A percentile compares a stretch with the other conserved stretches of the same genome.
These are phyloP conservation scores for Plasmodium fragile DNA, from an alignment of 169 alveolate genomes.

Conservation along the genomic window DNA sequence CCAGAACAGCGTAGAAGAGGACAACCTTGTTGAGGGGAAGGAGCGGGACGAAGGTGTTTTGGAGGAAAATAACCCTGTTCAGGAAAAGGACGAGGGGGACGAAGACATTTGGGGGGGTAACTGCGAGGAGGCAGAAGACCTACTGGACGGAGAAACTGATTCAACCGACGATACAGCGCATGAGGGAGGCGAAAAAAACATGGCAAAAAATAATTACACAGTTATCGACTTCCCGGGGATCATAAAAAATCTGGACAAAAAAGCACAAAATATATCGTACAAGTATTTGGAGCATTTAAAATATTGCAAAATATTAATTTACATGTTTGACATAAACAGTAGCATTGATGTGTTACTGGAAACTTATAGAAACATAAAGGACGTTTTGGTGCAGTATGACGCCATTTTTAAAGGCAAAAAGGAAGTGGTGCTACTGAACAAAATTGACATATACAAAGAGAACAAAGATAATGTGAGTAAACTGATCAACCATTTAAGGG, in stretches of 20 bases:
- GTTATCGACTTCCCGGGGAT: slow-evolving; percentile 76
- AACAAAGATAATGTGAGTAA: slow-evolving; percentile 12
- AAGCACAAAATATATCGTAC: slow-evolving; percentile 40
- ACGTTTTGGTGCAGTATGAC: slow-evolving; percentile 54
- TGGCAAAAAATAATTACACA: slow-evolving; percentile 23
- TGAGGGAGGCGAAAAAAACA: neutral
- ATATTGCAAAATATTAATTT: slow-evolving; percentile 62
- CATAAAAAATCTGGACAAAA: slow-evolving; percentile 51
- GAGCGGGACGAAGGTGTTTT: neutral
- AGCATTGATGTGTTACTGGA: slow-evolving; percentile 16
- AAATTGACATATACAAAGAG: slow-evolving; percentile 72
- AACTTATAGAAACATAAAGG: slow-evolving; percentile 49
- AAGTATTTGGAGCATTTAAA: slow-evolving; percentile 62
- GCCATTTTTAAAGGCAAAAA: slow-evolving; percentile 19
- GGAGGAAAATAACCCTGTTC: neutral
- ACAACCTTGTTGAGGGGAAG: neutral
- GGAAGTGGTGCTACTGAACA: slow-evolving; percentile 76
- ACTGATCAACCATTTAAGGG: slow-evolving; percentile 21
- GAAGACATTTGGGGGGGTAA: neutral
- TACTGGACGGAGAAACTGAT: neutral
- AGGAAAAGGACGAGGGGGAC: neutral
- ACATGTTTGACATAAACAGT: slow-evolving; percentile 69
- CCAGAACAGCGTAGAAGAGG: neutral
- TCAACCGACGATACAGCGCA: neutral
- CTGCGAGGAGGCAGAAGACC: neutral